These are phyloP conservation scores for Cryomyces minteri DNA, from an alignment of 495 filamentous ascomycete genomes.

Conservation along the genomic window DNA sequence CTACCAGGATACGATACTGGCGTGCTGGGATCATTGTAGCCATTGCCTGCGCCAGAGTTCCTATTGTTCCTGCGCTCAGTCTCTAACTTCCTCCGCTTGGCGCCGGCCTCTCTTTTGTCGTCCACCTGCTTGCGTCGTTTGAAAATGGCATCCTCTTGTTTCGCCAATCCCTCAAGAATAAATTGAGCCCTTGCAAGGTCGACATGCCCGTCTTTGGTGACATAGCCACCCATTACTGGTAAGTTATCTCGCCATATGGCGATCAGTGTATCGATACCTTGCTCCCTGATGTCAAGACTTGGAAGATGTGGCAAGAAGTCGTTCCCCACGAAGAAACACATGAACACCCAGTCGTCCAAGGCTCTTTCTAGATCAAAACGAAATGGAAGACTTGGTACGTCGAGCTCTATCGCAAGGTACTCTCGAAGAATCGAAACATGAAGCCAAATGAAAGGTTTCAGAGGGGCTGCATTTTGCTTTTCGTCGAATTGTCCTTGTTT, in stretches of 20 bases:
- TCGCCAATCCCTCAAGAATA: slow-evolving; percentile 76
- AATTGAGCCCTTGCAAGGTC: slow-evolving; percentile 72
- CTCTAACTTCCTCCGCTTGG: slow-evolving; percentile 60
- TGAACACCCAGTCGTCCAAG: slow-evolving; percentile 99
- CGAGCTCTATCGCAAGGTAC: slow-evolving; percentile 79
- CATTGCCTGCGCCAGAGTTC: no score
- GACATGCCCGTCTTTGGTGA: slow-evolving; percentile 87
- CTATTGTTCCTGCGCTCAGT: no score
- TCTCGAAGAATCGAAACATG: slow-evolving; percentile 83
- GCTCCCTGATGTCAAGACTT: slow-evolving; percentile 88
- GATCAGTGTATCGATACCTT: slow-evolving; percentile 90
- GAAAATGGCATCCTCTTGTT: slow-evolving; percentile 94
- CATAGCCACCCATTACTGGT: slow-evolving; percentile 77
- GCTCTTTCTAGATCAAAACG: slow-evolving; percentile 83
- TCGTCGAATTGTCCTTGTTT: slow-evolving; percentile 75
- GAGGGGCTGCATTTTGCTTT: slow-evolving; percentile 45
- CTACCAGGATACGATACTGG: background rate
- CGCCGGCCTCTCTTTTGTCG: slow-evolving; percentile 57
- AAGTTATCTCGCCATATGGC: slow-evolving; percentile 92
- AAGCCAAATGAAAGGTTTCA: slow-evolving; percentile 96
- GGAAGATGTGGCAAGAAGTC: slow-evolving; percentile 96
- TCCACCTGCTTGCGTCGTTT: slow-evolving; percentile 63
- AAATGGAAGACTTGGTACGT: slow-evolving; percentile 61
- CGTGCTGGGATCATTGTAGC: background rate
- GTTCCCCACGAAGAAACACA: slow-evolving; percentile 99